A percentile compares a stretch with the other conserved stretches of the same genome.
Conservation (phyloP, 257 asterid genomes). For the Gardenia jasminoides region DNA sequence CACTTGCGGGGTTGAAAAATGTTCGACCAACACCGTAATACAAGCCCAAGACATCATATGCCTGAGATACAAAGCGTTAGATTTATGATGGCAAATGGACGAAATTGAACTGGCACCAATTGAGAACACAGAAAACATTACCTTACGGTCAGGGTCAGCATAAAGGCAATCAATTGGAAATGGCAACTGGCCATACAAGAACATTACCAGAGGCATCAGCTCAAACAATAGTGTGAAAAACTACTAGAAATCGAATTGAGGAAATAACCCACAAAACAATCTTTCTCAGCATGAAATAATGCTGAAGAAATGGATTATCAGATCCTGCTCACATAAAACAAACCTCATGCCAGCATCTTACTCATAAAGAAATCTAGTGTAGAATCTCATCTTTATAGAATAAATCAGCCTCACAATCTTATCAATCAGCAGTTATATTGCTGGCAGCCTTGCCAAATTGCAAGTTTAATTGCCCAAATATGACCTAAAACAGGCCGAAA, state of each 20-base stretch:
- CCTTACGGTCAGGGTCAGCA: slow-evolving; percentile 84
- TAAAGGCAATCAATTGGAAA: slow-evolving; percentile 83
- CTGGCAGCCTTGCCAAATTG: neutral
- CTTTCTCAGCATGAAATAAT: neutral
- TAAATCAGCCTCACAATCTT: neutral
- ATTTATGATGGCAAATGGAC: slow-evolving; percentile 4
- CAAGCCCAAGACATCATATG: slow-evolving; percentile 77
- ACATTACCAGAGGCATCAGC: slow-evolving; percentile 18
- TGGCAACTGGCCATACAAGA: slow-evolving; percentile 54
- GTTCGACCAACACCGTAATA: slow-evolving; percentile 79
- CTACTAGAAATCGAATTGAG: neutral
- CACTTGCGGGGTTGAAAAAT: slow-evolving; percentile 85
- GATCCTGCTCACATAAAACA: neutral
- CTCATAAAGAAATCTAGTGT: neutral
- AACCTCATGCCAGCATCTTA: neutral
- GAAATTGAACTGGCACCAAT: neutral
- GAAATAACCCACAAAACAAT: neutral
- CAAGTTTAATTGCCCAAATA: neutral
- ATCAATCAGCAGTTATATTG: neutral
- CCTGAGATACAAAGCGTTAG: slow-evolving; percentile 41
- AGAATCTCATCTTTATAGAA: neutral
- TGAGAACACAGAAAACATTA: slow-evolving; percentile 20
- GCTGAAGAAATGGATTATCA: neutral
- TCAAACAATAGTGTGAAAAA: slow-evolving; percentile 1
- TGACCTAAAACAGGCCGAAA: neutral